These are phyloP conservation scores for Trichoderma sp. DNA, from an alignment of 2,329 filamentous ascomycete genomes.

Conservation along the genomic window DNA sequence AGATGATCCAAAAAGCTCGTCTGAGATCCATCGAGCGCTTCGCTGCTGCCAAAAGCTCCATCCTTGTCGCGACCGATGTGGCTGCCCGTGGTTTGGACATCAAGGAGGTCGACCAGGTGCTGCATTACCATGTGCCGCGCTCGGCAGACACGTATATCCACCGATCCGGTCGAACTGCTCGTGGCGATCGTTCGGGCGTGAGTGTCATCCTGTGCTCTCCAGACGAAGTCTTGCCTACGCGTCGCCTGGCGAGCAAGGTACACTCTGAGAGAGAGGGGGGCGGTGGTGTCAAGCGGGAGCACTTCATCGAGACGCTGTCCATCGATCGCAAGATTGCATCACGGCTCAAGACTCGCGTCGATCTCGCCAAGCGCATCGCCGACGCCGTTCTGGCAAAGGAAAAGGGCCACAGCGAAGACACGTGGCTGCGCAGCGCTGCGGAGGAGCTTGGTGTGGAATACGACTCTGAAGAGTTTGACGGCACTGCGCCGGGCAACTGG, in stretches of 20 bases:
- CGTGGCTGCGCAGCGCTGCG: constrained; percentile 80
- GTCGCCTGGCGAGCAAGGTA: constrained; percentile 83
- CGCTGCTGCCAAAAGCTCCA: constrained; percentile 63
- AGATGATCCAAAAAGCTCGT: constrained; percentile 94
- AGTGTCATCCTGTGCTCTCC: constrained; percentile 89
- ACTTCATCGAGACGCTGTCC: constrained; percentile 78
- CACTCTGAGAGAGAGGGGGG: constrained; percentile 63
- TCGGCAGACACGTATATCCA: constrained; percentile 94
- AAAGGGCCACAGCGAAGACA: constrained; percentile 79
- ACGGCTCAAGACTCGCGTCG: constrained; percentile 74
- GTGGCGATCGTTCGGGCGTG: constrained; percentile 73
- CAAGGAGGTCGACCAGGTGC: constrained; percentile 79
- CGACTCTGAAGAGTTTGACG: constrained; percentile 84
- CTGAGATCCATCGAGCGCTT: constrained; percentile 92
- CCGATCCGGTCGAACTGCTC: constrained; percentile 89
- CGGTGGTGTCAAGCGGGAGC: constrained; percentile 56
- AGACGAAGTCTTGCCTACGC: constrained; percentile 84
- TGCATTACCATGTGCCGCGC: constrained; percentile 95
- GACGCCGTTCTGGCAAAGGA: constrained; percentile 84
- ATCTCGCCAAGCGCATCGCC: constrained; percentile 82
- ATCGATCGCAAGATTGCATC: constrained; percentile 78
- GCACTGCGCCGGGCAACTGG: constrained; percentile 67
- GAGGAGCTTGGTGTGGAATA: constrained; percentile 95
- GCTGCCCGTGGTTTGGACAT: constrained; percentile 94
- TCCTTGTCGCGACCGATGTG: constrained; percentile 91